Evolutionary conservation across 495 filamentous ascomycete species (phyloP).

Genomic region (Penicillium cataractarum): DNA sequence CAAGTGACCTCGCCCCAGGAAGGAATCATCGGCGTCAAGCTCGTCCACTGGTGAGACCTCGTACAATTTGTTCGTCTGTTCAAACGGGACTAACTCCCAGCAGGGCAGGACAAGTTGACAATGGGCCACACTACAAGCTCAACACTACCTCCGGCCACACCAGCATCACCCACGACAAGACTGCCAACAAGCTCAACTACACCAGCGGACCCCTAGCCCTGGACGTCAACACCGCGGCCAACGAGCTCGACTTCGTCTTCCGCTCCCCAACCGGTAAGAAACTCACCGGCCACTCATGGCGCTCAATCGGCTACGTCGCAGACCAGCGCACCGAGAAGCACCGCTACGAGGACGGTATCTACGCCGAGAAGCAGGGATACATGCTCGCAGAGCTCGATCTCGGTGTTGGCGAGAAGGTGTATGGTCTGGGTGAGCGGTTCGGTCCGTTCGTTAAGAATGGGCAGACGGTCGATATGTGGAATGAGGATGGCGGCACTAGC

Average conservation of each 20-base stretch:
- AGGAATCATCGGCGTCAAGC: conserved; percentile 63
- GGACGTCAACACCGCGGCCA: conserved; percentile 52
- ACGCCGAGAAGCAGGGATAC: conserved; percentile 59
- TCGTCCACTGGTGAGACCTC: conserved; percentile 62
- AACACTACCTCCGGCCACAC: conserved; percentile 50
- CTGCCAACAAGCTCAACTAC: conserved; percentile 51
- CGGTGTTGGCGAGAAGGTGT: conserved; percentile 67
- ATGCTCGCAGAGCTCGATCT: conserved; percentile 67
- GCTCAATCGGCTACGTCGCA: conserved; percentile 60
- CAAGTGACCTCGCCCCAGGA: conserved; percentile 57
- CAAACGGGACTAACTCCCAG: not conserved
- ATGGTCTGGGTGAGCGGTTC: conserved; percentile 72
- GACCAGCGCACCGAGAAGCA: conserved; percentile 55
- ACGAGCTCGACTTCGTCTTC: conserved; percentile 62
- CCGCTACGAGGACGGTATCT: conserved; percentile 53
- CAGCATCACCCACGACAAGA: conserved; percentile 49
- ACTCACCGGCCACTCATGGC: conserved; percentile 61
- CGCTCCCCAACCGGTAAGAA: conserved; percentile 47
- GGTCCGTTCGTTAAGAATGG: conserved; percentile 72
- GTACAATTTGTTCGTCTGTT: too few species aligned
- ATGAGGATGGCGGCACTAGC: conserved; percentile 72
- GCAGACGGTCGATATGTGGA: conserved; percentile 69
- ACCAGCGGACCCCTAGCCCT: conserved; percentile 58
- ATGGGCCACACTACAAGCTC: conserved; percentile 66
- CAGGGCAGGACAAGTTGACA: conserved; percentile 48